Base-by-base conservation (phyloP, 768 basidiomycete genomes). In the Phylloporus rhodoxanthus region DNA sequence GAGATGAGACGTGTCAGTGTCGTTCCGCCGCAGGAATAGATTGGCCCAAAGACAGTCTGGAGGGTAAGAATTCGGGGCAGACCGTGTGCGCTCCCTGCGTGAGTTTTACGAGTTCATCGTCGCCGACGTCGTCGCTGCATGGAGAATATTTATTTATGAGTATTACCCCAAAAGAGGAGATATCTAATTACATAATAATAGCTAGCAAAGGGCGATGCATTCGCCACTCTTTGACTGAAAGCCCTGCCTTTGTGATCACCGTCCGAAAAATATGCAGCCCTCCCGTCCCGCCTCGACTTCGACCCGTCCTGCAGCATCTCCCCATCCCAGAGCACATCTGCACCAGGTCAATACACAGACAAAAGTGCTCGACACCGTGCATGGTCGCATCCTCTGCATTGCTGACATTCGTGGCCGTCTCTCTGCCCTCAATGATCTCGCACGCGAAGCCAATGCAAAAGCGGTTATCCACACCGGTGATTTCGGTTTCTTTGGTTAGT, bases 401-500 rank as follows among this genome's bases (percentile, higher is more conserved):
- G 94, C 96, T 33, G 96, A 99, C 71, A 87, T 91, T 57, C 84
- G 88, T 53, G 94, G 92, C 57, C 83, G 86, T 53, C 78, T 92
- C 40, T 90, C 88, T 38, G 81, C 81, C 42, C 79, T 99, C 64
- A 97, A 97, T 68, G 82, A 90, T 68, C 81, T 96, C 47, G 94
- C 94, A 15, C 73, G 84, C 40, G 91, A 96, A 58, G 82, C 82
- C 50, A 86, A 88, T 62, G 96, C 93, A 20, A 80, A 85, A 51
- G 95, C 93, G 15, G 85, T 97, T 66, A 89, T 99, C 51, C 95
- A 98, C 66, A 95, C 94, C 0, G 96, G 96, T 46, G 96, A 99
- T 73, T 98, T 98, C 81, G 96, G 96, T 51, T 96, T 99, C 72
- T 96, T 95, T 68, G 91, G 90, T 85, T 57, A 54, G 77, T 68